phyloP scores from a whole-genome alignment of 495 filamentous ascomycete genomes.

The Aspergillus nidulans region DNA sequence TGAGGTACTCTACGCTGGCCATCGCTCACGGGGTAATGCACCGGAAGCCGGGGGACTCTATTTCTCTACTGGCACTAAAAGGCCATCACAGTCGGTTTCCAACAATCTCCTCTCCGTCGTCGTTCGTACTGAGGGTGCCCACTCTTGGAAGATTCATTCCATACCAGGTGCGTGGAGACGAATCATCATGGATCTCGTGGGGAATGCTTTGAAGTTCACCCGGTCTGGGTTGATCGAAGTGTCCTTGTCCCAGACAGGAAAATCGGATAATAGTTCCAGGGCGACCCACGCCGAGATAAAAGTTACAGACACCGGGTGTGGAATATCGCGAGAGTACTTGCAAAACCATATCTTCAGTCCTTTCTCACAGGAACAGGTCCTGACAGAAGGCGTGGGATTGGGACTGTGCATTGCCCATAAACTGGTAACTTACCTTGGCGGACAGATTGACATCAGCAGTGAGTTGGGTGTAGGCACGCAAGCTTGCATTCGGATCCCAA shows the following conservation, averaged over 20 bases:
- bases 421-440: slow-evolving; percentile 55
- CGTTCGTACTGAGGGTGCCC: slow-evolving; percentile 50
- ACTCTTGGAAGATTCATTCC: slow-evolving; percentile 50
- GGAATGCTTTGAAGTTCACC: slow-evolving; percentile 71
- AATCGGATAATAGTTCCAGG: slow-evolving; percentile 13
- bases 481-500: slow-evolving; percentile 48
- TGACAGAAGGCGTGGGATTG: slow-evolving; percentile 64
- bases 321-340: slow-evolving; percentile 67
- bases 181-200: slow-evolving; percentile 69
- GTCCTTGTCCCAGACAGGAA: slow-evolving; percentile 32
- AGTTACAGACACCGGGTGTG: slow-evolving; percentile 62
- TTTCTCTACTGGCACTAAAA: slow-evolving; percentile 9
- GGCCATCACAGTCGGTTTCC: background rate
- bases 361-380: slow-evolving; percentile 65
- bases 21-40: slow-evolving; percentile 13
- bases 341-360: slow-evolving; percentile 61
- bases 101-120: slow-evolving; percentile 36
- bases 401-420: slow-evolving; percentile 66
- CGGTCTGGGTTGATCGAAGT: slow-evolving; percentile 55
- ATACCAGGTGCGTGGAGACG: slow-evolving; percentile 61
- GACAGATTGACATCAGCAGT: slow-evolving; percentile 56
- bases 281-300: slow-evolving; percentile 35
- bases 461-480: slow-evolving; percentile 54
- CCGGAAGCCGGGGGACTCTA: slow-evolving; percentile 15
- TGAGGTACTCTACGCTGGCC: slow-evolving; percentile 17